A percentile compares a stretch with the other conserved stretches of the same genome.
These are phyloP conservation scores for Tubosaeta sp. DNA, from an alignment of 768 basidiomycete species.

Conservation along the genomic window DNA sequence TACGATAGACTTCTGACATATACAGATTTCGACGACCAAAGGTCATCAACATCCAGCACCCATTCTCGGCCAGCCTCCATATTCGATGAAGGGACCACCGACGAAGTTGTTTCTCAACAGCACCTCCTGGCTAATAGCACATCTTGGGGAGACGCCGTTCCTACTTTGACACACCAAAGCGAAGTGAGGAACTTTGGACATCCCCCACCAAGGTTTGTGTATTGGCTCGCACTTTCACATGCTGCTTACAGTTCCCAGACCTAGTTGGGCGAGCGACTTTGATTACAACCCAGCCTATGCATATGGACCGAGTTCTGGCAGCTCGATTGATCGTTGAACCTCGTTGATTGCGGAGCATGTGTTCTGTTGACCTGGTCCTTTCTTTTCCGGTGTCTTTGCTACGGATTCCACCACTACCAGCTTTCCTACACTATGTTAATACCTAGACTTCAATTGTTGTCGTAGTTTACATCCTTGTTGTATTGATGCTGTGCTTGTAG, in stretches of 20 bases:
- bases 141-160: slow-evolving; percentile 1
- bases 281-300: slow-evolving; percentile 5
- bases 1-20: slow-evolving; percentile 9
- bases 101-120: slow-evolving; percentile 6
- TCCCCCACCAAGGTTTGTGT: slow-evolving; percentile 13
- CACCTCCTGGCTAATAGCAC: background rate
- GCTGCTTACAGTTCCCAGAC: slow-evolving; percentile 4
- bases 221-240: background rate
- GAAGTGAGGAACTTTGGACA: background rate
- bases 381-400: slow-evolving; percentile 15
- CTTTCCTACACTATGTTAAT: background rate
- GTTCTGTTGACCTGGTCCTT: slow-evolving; percentile 2
- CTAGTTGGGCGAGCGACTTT: slow-evolving; percentile 21
- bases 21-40: slow-evolving; percentile 6
- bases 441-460: background rate
- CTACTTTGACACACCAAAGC: slow-evolving; percentile 4
- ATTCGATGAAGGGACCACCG: slow-evolving; percentile 2
- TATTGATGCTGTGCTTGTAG: background rate
- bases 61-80: slow-evolving; percentile 9
- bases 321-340: background rate
- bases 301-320: slow-evolving; percentile 7
- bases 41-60: slow-evolving; percentile 8
- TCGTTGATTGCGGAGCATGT: slow-evolving; percentile 3
- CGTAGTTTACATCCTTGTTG: background rate
- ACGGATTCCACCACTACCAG: background rate